phyloP scores from a whole-genome alignment of 2,329 filamentous ascomycete species.

The Sclerotinia borealis region DNA sequence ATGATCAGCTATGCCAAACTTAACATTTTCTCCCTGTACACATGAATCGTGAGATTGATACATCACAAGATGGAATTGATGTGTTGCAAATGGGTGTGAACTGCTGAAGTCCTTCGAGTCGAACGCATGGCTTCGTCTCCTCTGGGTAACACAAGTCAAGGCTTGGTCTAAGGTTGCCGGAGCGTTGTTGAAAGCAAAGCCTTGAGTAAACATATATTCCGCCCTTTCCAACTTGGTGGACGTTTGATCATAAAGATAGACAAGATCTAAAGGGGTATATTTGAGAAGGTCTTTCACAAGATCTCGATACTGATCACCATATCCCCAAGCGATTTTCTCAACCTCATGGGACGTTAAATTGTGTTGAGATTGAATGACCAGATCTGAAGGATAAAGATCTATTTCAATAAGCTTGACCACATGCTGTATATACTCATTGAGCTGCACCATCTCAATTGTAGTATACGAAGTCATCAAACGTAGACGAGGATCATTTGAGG shows the following conservation, averaged over 20 bases:
- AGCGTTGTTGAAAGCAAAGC: slow-evolving; percentile 22
- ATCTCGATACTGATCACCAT: slow-evolving; percentile 23
- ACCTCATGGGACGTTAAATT: slow-evolving; percentile 21
- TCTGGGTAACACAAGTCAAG: background rate
- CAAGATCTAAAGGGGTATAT: slow-evolving; percentile 24
- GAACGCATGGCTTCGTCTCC: background rate
- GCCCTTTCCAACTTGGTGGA: slow-evolving; percentile 26
- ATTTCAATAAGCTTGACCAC: slow-evolving; percentile 26
- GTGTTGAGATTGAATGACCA: slow-evolving; percentile 26
- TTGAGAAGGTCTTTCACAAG: slow-evolving; percentile 28
- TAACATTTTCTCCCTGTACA: slow-evolving; percentile 1
- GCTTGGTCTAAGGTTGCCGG: slow-evolving; percentile 23
- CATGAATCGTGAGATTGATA: background rate
- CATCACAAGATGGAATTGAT: background rate
- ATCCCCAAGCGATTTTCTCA: slow-evolving; percentile 29
- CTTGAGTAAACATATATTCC: slow-evolving; percentile 24
- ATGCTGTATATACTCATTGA: slow-evolving; percentile 28
- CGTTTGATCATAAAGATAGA: slow-evolving; percentile 29
- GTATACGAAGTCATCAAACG: slow-evolving; percentile 27
- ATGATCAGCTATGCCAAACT: slow-evolving; percentile 8
- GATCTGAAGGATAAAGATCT: slow-evolving; percentile 30
- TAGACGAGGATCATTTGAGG: slow-evolving; percentile 25
- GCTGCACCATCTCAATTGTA: slow-evolving; percentile 26
- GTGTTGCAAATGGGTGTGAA: background rate
- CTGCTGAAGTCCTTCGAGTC: background rate